A percentile compares a stretch with the other conserved stretches of the same genome.
Evolutionary conservation across 306 rosid genomes (phyloP).

Genomic region (Corylus americana): DNA sequence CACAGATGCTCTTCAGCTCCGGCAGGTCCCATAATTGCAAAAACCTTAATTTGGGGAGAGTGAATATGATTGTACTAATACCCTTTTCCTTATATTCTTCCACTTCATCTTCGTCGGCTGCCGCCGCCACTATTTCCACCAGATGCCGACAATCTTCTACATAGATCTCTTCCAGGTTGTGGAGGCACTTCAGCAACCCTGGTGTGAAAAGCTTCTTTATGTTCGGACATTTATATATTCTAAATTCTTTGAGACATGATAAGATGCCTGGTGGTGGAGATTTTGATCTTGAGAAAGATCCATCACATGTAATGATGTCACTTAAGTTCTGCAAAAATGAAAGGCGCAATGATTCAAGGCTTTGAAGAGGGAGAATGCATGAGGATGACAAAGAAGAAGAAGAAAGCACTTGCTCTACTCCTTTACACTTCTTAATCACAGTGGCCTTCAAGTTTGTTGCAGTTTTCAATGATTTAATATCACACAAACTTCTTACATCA

Average conservation of each 20-base stretch:
- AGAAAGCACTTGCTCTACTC: slow-evolving; percentile 1
- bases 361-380: neutral
- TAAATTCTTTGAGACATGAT: slow-evolving; percentile 9
- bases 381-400: slow-evolving; percentile 7
- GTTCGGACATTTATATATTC: neutral
- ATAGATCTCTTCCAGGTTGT: neutral
- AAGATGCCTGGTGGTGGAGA: neutral
- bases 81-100: neutral
- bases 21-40: neutral
- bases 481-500: neutral
- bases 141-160: neutral
- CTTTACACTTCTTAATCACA: slow-evolving; percentile 1
- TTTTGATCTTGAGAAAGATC: neutral
- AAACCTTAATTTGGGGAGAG: neutral
- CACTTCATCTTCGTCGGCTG: neutral
- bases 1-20: slow-evolving; percentile 11
- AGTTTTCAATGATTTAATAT: neutral
- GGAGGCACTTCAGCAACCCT: neutral
- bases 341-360: slow-evolving; percentile 8
- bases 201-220: slow-evolving; percentile 5
- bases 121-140: slow-evolving; percentile 14
- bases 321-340: slow-evolving; percentile 6
- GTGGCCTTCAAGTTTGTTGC: neutral
- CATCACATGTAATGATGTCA: neutral
- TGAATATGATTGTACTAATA: neutral